Evolutionary conservation across 495 filamentous ascomycete species (phyloP), one percentile per base, ranked within the genome.

Genomic region (Penicillium lagena): DNA sequence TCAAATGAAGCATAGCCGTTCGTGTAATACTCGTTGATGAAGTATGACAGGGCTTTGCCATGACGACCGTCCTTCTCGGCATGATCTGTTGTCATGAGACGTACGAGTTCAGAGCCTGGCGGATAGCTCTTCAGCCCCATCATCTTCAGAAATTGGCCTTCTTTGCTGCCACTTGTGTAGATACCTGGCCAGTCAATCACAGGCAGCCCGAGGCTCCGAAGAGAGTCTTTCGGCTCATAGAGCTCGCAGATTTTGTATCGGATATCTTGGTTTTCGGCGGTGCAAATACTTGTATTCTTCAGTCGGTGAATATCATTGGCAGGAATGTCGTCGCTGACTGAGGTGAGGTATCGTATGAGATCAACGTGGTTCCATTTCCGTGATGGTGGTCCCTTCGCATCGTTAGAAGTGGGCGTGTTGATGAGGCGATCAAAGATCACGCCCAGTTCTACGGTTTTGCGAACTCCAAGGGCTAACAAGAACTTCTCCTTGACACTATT

Each of bases 391-490:
- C 60, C 62, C 40, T 68, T 67, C 28, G 58, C 54, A 36, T 74
- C 71, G 15, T 62, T 54, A 6, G 75, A 64, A 2, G 66, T 66
- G 2, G 70, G 54, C 12, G 63, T 56, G 45, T 75, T 76, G 54
- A 95, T 75, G 40, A 98, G 75, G 33, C 94, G 79, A 32, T 87
- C 85, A 53, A 97, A 96, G 15, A 99, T 89, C 14, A 95, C 89
- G 37, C 86, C 87, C 10, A 99, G 73, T 42, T 97, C 93, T 15
- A 99, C 81, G 1, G 93, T 97, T 56, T 83, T 84, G 15, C 81
- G 73, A 13, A 78, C 91, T 0, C 91, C 90, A 27, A 97, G 70
- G 9, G 87, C 79, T 3, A 71, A 66, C 37, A 99, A 64, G 45
- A 96, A 83, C 57, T 93, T 96, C 29, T 97, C 93, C 56, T 95